phyloP scores from a whole-genome alignment of 1,284 basidiomycete genomes.

The Calocybe gambosa region DNA sequence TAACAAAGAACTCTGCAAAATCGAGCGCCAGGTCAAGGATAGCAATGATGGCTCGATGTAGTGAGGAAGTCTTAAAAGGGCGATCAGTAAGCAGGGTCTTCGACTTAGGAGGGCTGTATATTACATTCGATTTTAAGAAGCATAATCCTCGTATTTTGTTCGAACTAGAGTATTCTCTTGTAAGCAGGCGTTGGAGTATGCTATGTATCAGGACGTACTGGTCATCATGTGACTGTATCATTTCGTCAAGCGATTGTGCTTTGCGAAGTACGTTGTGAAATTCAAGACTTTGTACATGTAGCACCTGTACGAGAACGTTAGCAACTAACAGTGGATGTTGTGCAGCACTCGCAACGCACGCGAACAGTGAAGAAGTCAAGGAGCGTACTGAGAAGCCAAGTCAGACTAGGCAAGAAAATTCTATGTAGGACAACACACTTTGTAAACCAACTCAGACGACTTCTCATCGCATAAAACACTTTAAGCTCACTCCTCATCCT shows the following conservation, averaged over 20 bases:
- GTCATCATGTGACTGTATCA: conserved; percentile 65
- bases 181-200: conserved; percentile 1
- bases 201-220: conserved; percentile 47
- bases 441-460: conserved; percentile 76
- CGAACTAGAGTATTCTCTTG: conserved; percentile 39
- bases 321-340: conserved; percentile 1
- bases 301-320: conserved; percentile 41
- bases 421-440: conserved; percentile 49
- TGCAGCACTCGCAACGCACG: conserved; percentile 33
- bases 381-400: conserved; percentile 46
- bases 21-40: conserved; percentile 70
- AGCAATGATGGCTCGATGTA: conserved; percentile 59
- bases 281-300: conserved; percentile 52
- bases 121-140: conserved; percentile 60
- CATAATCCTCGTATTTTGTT: conserved; percentile 58
- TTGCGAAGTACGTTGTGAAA: conserved; percentile 54
- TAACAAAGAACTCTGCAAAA: conserved; percentile 58
- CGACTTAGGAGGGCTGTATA: neutral
- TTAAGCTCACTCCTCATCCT: conserved; percentile 44
- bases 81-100: neutral
- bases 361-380: conserved; percentile 70
- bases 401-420: conserved; percentile 8
- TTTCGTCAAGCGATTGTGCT: conserved; percentile 66
- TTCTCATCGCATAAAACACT: conserved; percentile 66
- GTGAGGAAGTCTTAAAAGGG: conserved; percentile 45